Conservation (phyloP, 2,329 filamentous ascomycete species). For the Arachnomyces sp. region DNA sequence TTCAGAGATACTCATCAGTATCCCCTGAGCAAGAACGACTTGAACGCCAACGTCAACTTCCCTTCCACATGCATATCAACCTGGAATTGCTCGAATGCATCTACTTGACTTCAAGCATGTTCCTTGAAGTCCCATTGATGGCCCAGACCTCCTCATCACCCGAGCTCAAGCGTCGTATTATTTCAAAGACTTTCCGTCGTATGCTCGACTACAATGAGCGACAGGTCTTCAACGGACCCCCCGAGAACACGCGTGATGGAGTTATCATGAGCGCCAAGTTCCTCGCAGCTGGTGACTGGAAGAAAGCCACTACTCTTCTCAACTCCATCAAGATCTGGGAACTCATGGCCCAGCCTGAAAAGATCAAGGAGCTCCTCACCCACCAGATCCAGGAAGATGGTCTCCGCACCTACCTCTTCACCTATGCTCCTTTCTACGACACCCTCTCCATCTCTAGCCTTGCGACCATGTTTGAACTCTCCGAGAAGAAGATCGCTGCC, state of each 20-base stretch:
- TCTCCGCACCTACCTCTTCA: constrained; percentile 96
- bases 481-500: constrained; percentile 82
- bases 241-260: constrained; percentile 97
- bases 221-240: constrained; percentile 96
- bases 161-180: constrained; percentile 93
- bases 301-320: constrained; percentile 88
- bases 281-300: constrained; percentile 94
- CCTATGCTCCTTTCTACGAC: constrained; percentile 98
- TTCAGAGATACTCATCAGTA: constrained; percentile 93
- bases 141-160: constrained; percentile 95
- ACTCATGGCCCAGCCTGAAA: constrained; percentile 82
- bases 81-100: constrained; percentile 96
- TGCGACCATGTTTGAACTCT: constrained; percentile 90
- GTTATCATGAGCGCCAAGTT: constrained; percentile 99
- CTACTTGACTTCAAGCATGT: constrained; percentile 98
- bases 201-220: constrained; percentile 99
- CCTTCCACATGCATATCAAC: constrained; percentile 99
- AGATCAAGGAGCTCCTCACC: constrained; percentile 95
- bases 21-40: constrained; percentile 96
- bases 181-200: constrained; percentile 98
- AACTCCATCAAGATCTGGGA: constrained; percentile 99
- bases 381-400: constrained; percentile 99
- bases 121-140: constrained; percentile 92
- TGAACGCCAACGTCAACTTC: constrained; percentile 92
- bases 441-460: constrained; percentile 82